Percentiles rank a stretch among this genome's conserved stretches.
phyloP scores from a whole-genome alignment of 2,329 filamentous ascomycete genomes.

The Fusarium nematophilum region DNA sequence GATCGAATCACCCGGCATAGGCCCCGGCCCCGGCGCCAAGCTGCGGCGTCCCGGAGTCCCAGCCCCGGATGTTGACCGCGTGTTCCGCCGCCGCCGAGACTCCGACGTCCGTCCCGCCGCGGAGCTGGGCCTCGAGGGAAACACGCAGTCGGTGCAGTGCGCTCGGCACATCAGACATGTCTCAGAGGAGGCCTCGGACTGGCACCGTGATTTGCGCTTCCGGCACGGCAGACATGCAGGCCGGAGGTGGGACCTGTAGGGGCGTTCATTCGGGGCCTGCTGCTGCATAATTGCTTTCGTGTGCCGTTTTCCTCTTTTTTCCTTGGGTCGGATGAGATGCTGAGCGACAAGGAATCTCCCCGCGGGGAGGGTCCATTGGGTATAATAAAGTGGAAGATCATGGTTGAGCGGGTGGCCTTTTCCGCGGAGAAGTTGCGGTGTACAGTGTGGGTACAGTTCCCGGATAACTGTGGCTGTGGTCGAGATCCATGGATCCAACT shows the following conservation, averaged over 20 bases:
- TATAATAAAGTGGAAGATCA: neutral
- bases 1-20: neutral
- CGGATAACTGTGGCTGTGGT: constrained; percentile 15
- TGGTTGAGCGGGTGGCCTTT: neutral
- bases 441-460: constrained; percentile 18
- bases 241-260: constrained; percentile 71
- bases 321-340: neutral
- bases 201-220: constrained; percentile 70
- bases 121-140: constrained; percentile 53
- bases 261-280: constrained; percentile 48
- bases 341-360: neutral
- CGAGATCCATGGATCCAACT: neutral
- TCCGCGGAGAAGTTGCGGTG: neutral
- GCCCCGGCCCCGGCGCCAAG: neutral
- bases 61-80: constrained; percentile 7
- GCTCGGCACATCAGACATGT: constrained; percentile 68
- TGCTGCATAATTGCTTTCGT: constrained; percentile 17
- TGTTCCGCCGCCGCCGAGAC: constrained; percentile 23
- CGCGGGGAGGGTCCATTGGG: neutral
- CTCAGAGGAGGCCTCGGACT: constrained; percentile 63
- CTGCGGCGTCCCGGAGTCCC: constrained; percentile 5
- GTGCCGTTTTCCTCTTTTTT: neutral
- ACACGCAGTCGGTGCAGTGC: constrained; percentile 67
- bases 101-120: constrained; percentile 27
- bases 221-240: constrained; percentile 71